Base-by-base conservation (phyloP, 176 grass and related monocot species). In the Urochloa ruziziensis region DNA sequence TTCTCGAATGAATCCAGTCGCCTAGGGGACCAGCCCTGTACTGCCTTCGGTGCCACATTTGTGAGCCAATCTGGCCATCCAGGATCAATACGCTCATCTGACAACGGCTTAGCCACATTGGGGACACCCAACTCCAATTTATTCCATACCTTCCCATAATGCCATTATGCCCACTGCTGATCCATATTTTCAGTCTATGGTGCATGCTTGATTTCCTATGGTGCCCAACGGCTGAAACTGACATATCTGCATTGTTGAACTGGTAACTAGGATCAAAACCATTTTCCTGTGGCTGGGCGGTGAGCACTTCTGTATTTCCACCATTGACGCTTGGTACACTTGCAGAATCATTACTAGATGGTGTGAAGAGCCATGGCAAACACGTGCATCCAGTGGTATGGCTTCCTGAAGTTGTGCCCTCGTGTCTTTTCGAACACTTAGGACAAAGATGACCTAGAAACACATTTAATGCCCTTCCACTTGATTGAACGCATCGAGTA, bases 31-130 rank as follows among this genome's bases (percentile, higher is more conserved):
- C 81, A 97, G 4, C 92, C 95, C 70, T 85, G 88, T 24, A 97
- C 75, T n/a, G 88, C 95, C 19, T 97, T 90, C 80, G 83, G 57
- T 49, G 92, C 90, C 59, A 94, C 95, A 82, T 32, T 75, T 29
- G 51, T 83, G 63, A 97, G 90, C 95, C 95, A 97, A 59, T 86
- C 52, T 54, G 92, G 95, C 92, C 95, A 97, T 37, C 84, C 83
- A 16, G 77, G 39, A 24, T 70, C 43, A 6, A 56, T 59, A 47
- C 80, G 69, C 44, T 94, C 88, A 40, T 59, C 81, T 10, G 86
- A 81, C 23, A 89, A 79, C 21, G 51, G 69, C 43, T 83, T 88
- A 0, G 82, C 64, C 23, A 73, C 87, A 53, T 35, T 44, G 39
- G 56, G 48, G 52, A 85, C 29, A 42, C 66, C 56, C 77, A 69